A percentile compares a stretch with the other conserved stretches of the same genome.
Conservation (phyloP, 305 asterid species). For the Fraxinus greggii region DNA sequence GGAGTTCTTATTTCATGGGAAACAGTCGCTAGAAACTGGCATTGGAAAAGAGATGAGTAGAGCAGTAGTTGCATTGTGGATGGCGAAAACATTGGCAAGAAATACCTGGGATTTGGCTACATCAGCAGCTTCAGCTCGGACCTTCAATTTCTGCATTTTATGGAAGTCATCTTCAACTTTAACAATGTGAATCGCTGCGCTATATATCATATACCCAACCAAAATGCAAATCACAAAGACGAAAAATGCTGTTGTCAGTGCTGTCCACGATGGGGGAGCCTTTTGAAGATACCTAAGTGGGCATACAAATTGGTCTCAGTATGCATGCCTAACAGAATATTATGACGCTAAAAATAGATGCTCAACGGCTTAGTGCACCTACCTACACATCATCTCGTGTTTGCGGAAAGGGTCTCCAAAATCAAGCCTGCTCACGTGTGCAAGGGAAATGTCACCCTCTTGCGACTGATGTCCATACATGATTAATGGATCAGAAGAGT, state of each 20-base stretch:
- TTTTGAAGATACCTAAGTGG: slow-evolving; percentile 64
- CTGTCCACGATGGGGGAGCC: slow-evolving; percentile 69
- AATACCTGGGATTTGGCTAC: slow-evolving; percentile 90
- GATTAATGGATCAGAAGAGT: slow-evolving; percentile 67
- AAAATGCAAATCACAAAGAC: slow-evolving; percentile 52
- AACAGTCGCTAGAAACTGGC: slow-evolving; percentile 89
- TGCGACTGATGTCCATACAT: slow-evolving; percentile 70
- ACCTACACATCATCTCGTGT: slow-evolving; percentile 95
- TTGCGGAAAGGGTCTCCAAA: slow-evolving; percentile 90
- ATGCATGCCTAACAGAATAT: background rate
- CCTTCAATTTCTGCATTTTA: slow-evolving; percentile 72
- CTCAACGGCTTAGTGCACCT: slow-evolving; percentile 23
- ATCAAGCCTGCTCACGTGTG: slow-evolving; percentile 69
- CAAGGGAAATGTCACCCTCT: slow-evolving; percentile 59
- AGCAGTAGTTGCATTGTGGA: slow-evolving; percentile 1
- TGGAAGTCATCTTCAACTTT: slow-evolving; percentile 77
- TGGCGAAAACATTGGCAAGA: slow-evolving; percentile 6
- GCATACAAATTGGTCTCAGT: slow-evolving; percentile 14
- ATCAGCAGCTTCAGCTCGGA: slow-evolving; percentile 90
- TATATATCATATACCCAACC: slow-evolving; percentile 63
- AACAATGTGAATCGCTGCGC: slow-evolving; percentile 69
- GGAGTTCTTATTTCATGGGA: slow-evolving; percentile 98
- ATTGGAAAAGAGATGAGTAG: slow-evolving; percentile 24
- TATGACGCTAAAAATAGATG: background rate
- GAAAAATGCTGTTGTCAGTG: slow-evolving; percentile 53